Evolutionary conservation across 1,139 yeast species (phyloP).

Genomic region (Saccharomycopsis hybrid): DNA sequence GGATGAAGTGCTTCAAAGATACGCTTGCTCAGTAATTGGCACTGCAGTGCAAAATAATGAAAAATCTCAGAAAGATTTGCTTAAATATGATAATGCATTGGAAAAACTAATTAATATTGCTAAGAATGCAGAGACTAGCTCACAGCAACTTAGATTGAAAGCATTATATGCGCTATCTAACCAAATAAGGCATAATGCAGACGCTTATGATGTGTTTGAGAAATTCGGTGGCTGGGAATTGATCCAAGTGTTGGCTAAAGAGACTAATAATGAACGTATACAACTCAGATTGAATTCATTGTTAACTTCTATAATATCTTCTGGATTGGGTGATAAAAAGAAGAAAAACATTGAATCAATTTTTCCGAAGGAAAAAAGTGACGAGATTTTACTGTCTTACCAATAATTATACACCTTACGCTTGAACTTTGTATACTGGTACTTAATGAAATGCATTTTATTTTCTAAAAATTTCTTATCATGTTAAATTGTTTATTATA

Average conservation of each 20-base stretch:
- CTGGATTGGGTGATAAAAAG: conserved; percentile 9
- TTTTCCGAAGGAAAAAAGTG: neutral
- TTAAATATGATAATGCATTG: conserved; percentile 46
- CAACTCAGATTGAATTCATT: conserved; percentile 14
- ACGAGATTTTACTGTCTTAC: conserved; percentile 4
- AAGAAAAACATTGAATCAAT: neutral
- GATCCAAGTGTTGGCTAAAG: conserved; percentile 27
- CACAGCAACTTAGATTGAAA: conserved; percentile 38
- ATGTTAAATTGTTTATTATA: too few relatives aligned
- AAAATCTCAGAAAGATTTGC: conserved; percentile 60
- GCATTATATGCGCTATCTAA: conserved; percentile 74
- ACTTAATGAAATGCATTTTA: too few relatives aligned
- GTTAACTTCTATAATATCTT: conserved; percentile 14
- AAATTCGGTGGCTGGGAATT: conserved; percentile 58
- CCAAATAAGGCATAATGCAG: conserved; percentile 61
- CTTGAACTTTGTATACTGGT: too few relatives aligned
- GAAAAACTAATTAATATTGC: conserved; percentile 40
- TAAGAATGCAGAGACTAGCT: conserved; percentile 23
- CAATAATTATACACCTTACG: too few relatives aligned
- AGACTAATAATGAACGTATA: conserved; percentile 23
- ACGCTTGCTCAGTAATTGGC: conserved; percentile 73
- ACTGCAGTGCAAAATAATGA: conserved; percentile 91
- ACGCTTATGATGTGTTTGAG: conserved; percentile 50
- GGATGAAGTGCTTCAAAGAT: conserved; percentile 42
- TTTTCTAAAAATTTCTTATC: too few relatives aligned